phyloP scores from a whole-genome alignment of 306 rosid species.

The Cyamopsis tetragonoloba region DNA sequence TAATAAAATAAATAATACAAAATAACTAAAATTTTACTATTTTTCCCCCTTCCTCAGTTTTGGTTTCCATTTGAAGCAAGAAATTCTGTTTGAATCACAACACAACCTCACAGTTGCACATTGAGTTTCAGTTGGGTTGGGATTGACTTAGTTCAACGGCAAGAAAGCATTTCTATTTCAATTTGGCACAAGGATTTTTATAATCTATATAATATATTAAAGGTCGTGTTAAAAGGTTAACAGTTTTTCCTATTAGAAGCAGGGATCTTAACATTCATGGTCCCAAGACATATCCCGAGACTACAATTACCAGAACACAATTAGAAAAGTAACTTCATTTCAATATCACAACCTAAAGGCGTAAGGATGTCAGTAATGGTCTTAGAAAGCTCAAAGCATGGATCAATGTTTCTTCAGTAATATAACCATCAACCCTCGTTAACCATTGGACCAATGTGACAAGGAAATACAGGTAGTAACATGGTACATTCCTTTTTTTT shows the following conservation, averaged over 20 bases:
- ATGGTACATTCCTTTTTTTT: neutral
- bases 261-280: neutral
- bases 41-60: too few species aligned
- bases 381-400: neutral
- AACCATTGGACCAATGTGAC: neutral
- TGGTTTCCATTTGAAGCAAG: neutral
- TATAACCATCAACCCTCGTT: constrained; percentile 4
- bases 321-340: neutral
- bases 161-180: neutral
- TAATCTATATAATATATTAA: neutral
- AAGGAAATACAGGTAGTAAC: constrained; percentile 4
- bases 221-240: neutral
- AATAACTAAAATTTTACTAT: too few species aligned
- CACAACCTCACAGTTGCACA: neutral
- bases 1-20: too few species aligned
- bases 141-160: neutral
- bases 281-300: neutral
- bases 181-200: neutral
- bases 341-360: constrained; percentile 6
- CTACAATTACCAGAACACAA: neutral
- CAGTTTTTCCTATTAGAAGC: neutral
- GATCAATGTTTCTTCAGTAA: neutral
- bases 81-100: neutral
- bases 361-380: constrained; percentile 10
- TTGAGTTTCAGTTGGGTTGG: neutral